These are phyloP conservation scores for Styphnolobium japonicum DNA, from an alignment of 306 rosid species.

Conservation along the genomic window DNA sequence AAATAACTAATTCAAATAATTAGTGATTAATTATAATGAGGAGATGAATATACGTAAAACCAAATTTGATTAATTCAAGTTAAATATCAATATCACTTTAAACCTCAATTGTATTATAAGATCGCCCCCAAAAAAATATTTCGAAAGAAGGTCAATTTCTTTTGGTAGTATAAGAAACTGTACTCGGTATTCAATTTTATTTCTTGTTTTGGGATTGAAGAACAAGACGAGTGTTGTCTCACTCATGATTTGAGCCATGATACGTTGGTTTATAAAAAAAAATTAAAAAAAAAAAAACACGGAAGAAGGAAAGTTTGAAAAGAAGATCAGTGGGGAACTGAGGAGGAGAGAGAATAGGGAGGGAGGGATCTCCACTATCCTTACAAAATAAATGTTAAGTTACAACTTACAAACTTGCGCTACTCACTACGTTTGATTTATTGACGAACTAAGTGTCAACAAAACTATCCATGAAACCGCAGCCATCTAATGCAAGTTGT, in stretches of 20 bases:
- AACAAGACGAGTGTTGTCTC: too few relatives aligned
- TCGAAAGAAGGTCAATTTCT: neutral
- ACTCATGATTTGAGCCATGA: too few relatives aligned
- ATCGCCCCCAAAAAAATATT: neutral
- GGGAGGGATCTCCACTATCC: neutral
- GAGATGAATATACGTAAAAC: neutral
- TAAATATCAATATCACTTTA: neutral
- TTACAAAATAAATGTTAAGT: neutral
- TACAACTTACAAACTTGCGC: neutral
- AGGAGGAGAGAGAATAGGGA: neutral
- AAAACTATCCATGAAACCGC: slow-evolving; percentile 12
- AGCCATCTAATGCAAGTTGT: slow-evolving; percentile 27
- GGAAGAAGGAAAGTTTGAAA: neutral
- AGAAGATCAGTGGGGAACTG: neutral
- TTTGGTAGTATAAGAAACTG: too few relatives aligned
- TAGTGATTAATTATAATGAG: neutral
- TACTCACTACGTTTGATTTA: neutral
- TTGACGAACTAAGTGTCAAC: slow-evolving; percentile 8
- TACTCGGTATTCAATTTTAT: neutral
- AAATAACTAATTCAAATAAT: neutral
- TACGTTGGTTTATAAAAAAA: too few relatives aligned
- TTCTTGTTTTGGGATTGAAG: neutral
- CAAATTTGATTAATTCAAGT: neutral
- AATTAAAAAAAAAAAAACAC: too few relatives aligned
- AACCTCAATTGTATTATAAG: neutral